Base-by-base conservation (phyloP, 495 filamentous ascomycete species). In the Hyaloscypha hepaticicola region DNA sequence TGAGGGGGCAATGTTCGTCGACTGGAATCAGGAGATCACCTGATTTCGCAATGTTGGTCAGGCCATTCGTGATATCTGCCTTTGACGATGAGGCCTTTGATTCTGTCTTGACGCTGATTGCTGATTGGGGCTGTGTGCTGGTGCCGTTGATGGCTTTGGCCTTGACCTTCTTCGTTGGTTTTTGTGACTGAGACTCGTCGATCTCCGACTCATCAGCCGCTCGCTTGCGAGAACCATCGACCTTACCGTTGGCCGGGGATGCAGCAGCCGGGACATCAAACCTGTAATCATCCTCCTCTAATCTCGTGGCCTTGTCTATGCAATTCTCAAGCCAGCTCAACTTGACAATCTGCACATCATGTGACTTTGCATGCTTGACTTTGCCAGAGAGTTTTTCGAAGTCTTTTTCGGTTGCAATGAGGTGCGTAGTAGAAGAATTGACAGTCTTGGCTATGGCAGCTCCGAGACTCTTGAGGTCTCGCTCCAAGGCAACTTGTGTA, bases 271-370 rank as follows among this genome's bases (percentile, higher is more conserved):
- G 45, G 28, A 64, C 71, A 16, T 78, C 61, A 1, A 76, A 60
- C 61, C 78, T 78, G 4, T 75, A 76, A 16, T n/a, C 45, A 22
- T 77, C 74, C 65, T 83, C 83, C 0, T 77, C 57, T 3, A 83
- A 59, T n/a, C 75, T 77, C 16, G 73, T 76, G 21, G 76, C 76
- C 3, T 76, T 71, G 26, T 77, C 65, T 16, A 79, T 69, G 9
- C 81, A 87, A 1, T 83, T 78, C 0, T 81, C 59, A 14, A 92
- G 79, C 89, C 89, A 92, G 7, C 85, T 72, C 5, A 90, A 60
- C 6, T 76, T 78, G 33, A 91, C 85, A 60, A 92, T 79, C 8
- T 78, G 79, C 26, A 88, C 79, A 14, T 70, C 75, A 16, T 77
- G 64, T 0, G 76, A 66, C 21, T 79, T 65, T 16, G 86, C 38